A percentile compares a stretch with the other conserved stretches of the same genome.
These are phyloP conservation scores for Fusarium dlaminii DNA, from an alignment of 2,329 filamentous ascomycete species.

Conservation along the genomic window DNA sequence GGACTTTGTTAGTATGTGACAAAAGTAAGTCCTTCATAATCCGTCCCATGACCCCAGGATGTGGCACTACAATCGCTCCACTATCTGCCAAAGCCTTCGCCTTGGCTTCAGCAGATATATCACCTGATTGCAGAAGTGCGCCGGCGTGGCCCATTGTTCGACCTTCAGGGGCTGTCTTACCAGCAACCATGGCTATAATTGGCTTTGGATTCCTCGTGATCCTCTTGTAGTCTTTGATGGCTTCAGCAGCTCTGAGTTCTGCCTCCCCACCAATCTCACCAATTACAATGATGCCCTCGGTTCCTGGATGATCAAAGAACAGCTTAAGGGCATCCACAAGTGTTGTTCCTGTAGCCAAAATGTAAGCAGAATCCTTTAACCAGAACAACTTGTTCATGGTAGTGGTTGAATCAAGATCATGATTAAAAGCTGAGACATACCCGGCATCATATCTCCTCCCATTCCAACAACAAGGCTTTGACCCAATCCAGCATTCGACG, in stretches of 20 bases:
- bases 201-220: slow-evolving; percentile 70
- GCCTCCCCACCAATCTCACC: slow-evolving; percentile 77
- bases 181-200: slow-evolving; percentile 71
- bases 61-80: slow-evolving; percentile 50
- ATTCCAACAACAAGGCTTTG: slow-evolving; percentile 82
- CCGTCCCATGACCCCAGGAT: slow-evolving; percentile 51
- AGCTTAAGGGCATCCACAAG: slow-evolving; percentile 75
- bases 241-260: slow-evolving; percentile 76
- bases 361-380: background rate
- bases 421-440: slow-evolving; percentile 43
- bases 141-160: slow-evolving; percentile 79
- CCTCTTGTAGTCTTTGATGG: slow-evolving; percentile 69
- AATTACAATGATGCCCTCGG: slow-evolving; percentile 75
- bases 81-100: slow-evolving; percentile 47
- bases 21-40: slow-evolving; percentile 47
- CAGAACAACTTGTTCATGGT: no score
- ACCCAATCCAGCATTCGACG: slow-evolving; percentile 75
- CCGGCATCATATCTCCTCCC: slow-evolving; percentile 79
- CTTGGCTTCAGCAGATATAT: slow-evolving; percentile 48
- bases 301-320: slow-evolving; percentile 74
- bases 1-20: background rate
- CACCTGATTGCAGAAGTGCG: slow-evolving; percentile 58
- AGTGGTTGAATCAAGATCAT: background rate
- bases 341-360: slow-evolving; percentile 58
- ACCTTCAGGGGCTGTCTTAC: slow-evolving; percentile 67